Base-by-base conservation (phyloP, 306 rosid genomes). In the Inga laurina region DNA sequence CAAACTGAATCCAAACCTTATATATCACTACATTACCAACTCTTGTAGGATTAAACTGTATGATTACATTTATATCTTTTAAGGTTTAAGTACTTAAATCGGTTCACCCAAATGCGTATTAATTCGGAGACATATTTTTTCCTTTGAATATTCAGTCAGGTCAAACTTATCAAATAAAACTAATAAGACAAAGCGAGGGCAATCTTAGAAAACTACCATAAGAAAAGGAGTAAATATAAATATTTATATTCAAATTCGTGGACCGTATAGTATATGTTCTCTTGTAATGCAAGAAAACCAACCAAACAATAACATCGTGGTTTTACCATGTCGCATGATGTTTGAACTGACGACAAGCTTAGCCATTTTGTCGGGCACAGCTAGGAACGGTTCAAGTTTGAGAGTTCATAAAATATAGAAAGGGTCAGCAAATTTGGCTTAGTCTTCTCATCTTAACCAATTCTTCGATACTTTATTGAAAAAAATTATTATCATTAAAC, bases 261-360 rank as follows among this genome's bases (percentile, higher is more conserved):
- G 45, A 34, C 37, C 10, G 27, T 10, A 14, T 37, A 21, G 14
- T n/a, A 39, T 8, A 0, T 39, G 15, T 37, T 49, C 19, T 69
- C 74, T 69, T 69, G 51, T 10, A 39, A 19, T 2, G 16, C 30
- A 69, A 69, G 74, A 37, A 59, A 59, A 59, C 66, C 15, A 69
- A 69, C 5, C 15, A 39, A 69, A 43, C 24, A 15, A 8, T 24
- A 69, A 43, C 24, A 34, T 7, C 46, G 27, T 68, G 48, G 27
- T 35, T 68, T 68, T 68, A 68, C 73, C 73, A 68, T 67, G 48
- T 68, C 73, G 48, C 14, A 68, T 68, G 6, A 18, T 68, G 22
- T 16, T 16, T 39, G 43, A 39, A 39, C 8, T 39, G 43, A 39
- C 43, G 43, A 49, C 4, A 3, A 49, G 54, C 54, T 14, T 49